Evolutionary conservation across 495 filamentous ascomycete species (phyloP), one percentile per base, ranked within the genome.

Genomic region (Astrocystis sublimbata): DNA sequence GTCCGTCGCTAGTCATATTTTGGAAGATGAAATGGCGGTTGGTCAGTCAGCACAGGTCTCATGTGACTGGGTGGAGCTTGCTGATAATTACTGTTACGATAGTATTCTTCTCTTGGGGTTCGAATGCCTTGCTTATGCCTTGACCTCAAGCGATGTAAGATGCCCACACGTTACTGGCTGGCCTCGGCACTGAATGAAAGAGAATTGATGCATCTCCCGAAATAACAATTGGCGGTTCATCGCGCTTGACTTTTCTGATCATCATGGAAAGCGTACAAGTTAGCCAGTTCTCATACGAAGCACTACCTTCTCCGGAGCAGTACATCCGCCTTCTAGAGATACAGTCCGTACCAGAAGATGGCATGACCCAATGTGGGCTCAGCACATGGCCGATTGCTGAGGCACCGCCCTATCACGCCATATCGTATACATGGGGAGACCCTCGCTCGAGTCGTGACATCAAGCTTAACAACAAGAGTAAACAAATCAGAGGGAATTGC

Each of bases 361-460:
- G 40, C 15, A 42, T 17, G 40, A 6, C 19, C 19, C 40, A 42
- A n/a, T 42, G 40, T 42, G 40, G 19, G 40, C 40, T 42, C 40
- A 42, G 15, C 13, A 42, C 40, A 15, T 42, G 40, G 40, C 40
- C 4, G 40, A 17, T 42, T 15, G 40, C n/a, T 13, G 40, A 17
- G 40, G n/a, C 40, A 17, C 40, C 40, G n/a, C 8, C 40, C n/a
- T 42, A 42, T 42, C 19, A 42, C 40, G 40, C 40, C 40, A 42
- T 42, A 42, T 42, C 40, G 40, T 42, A 42, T 42, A 42, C 40
- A 42, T 42, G 40, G 40, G 40, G 40, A 42, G 40, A 42, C 19
- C 40, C 40, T 42, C n/a, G 19, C 12, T n/a, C 40, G 40, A 17
- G 4, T 17, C n/a, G 40, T 42, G n/a, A 17, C 40, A 42, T 42